Evolutionary conservation across 768 basidiomycete species (phyloP), one percentile per base, ranked within the genome.

Genomic region (Aureoboletus auriporus): DNA sequence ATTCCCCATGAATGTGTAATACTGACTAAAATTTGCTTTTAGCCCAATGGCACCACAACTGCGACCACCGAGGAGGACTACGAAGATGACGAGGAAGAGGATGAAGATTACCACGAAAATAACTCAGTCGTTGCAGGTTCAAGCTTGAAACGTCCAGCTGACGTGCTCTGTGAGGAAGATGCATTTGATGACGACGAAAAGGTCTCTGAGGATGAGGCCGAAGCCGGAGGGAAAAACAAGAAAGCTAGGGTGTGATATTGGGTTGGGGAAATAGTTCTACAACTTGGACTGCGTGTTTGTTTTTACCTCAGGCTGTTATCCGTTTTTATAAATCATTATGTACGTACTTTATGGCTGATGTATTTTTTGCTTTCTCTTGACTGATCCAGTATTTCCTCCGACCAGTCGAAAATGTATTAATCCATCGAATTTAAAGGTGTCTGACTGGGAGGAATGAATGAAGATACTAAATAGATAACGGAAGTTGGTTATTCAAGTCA

Each of bases 161-260:
- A 60, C 14, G 65, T 62, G 8, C 54, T 66, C 30, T 16, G 28
- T 6, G 58, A 53, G 10, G 53, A 20, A 4, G 49, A 51, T 20
- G 42, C 23, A 5, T 13, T 20, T 9, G 46, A 39, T 9, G 65
- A 52, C 2, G 52, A 50, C 0, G 57, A 44, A 0, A 54, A 38
- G 2, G 37, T 2, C 17, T 16, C 4, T 11, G 47, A 48, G 20
- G 35, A 3, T 11, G 47, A 48, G 35, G 28, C 28, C 3, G 57
- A 42, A 17, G 35, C 1, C 0, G 54, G 50, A 17, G 54, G 33
- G 8, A 9, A 6, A 36, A 52, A 47, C 8, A 66, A 66, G 48
- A 66, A 66, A 43, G 54, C 45, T 11, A 68, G 40, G 46, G 66
- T 66, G 39, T 64, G 53, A 30, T 0, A 12, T 14, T 33, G 33